Evolutionary conservation across 2,329 filamentous ascomycete species (phyloP).

Genomic region (Cyphellophora europaea): DNA sequence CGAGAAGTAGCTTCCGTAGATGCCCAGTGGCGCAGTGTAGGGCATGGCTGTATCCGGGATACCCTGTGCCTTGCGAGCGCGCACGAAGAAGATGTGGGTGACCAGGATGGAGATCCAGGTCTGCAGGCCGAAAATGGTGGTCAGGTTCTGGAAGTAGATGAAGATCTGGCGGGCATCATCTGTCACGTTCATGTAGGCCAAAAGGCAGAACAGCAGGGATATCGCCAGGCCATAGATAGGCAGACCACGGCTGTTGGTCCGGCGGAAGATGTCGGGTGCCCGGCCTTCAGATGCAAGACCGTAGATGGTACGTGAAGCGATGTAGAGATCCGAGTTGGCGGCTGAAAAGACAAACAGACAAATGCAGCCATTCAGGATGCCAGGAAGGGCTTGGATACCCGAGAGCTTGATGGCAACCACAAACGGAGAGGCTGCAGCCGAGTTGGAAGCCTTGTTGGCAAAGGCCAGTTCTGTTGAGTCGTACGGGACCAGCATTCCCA

Average conservation of each 20-base stretch:
- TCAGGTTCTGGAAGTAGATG: conserved; percentile 58
- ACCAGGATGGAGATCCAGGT: conserved; percentile 61
- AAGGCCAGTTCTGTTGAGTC: conserved; percentile 54
- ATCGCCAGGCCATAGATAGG: conserved; percentile 56
- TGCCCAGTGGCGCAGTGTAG: conserved; percentile 63
- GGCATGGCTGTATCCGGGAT: conserved; percentile 47
- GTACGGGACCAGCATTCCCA: conserved; percentile 71
- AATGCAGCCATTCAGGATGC: conserved; percentile 49
- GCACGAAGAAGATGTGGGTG: conserved; percentile 58
- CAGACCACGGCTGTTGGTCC: conserved; percentile 62
- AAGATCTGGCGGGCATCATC: conserved; percentile 50
- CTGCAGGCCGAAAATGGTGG: conserved; percentile 55
- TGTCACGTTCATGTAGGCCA: conserved; percentile 60
- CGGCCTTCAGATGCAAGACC: conserved; percentile 63
- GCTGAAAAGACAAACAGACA: conserved; percentile 49
- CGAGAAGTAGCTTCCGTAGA: conserved; percentile 57
- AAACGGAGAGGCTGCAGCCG: conserved; percentile 51
- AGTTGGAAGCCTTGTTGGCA: conserved; percentile 33
- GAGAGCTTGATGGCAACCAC: conserved; percentile 54
- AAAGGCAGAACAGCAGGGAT: conserved; percentile 52
- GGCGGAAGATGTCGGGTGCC: conserved; percentile 62
- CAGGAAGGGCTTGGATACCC: conserved; percentile 43
- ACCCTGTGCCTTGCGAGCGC: conserved; percentile 52
- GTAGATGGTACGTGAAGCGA: conserved; percentile 50
- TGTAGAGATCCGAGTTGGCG: conserved; percentile 48